Evolutionary conservation across 495 filamentous ascomycete genomes (phyloP).

Genomic region (Aspergillus hancockii): DNA sequence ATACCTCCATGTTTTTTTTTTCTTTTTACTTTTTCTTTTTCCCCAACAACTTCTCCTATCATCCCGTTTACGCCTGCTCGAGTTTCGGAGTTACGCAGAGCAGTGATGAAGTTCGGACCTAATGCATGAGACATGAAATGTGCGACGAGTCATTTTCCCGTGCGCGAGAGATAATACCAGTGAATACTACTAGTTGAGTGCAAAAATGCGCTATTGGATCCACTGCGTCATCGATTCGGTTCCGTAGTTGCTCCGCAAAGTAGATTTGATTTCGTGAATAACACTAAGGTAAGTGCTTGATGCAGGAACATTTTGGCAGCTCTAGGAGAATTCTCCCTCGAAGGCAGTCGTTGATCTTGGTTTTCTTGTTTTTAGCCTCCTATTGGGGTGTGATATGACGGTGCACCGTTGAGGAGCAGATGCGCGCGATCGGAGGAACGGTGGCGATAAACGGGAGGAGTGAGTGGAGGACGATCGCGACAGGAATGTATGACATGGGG

Average conservation of each 20-base stretch:
- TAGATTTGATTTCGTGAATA: not conserved
- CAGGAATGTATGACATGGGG: not conserved
- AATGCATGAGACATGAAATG: conserved; percentile 30
- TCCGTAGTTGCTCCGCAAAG: not conserved
- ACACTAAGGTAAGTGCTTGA: not conserved
- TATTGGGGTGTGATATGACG: not conserved
- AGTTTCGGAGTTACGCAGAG: conserved; percentile 10
- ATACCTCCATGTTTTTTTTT: conserved; percentile 14
- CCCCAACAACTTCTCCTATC: not conserved
- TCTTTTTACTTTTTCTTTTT: conserved; percentile 9
- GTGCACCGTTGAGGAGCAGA: not conserved
- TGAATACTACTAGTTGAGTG: not conserved
- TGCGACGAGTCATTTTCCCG: conserved; percentile 19
- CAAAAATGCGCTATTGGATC: not conserved
- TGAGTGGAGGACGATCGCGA: not conserved
- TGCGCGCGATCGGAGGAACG: not conserved
- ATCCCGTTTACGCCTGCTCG: conserved; percentile 6
- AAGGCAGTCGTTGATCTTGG: not conserved
- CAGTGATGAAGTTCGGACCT: conserved; percentile 28
- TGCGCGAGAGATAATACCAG: not conserved
- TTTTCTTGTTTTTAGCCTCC: not conserved
- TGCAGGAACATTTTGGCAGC: no score
- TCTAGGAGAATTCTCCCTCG: not conserved
- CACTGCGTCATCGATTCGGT: not conserved
- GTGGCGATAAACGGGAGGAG: not conserved